Evolutionary conservation across 495 filamentous ascomycete genomes (phyloP), one percentile per base, ranked within the genome.

Genomic region (Cercophora samala): DNA sequence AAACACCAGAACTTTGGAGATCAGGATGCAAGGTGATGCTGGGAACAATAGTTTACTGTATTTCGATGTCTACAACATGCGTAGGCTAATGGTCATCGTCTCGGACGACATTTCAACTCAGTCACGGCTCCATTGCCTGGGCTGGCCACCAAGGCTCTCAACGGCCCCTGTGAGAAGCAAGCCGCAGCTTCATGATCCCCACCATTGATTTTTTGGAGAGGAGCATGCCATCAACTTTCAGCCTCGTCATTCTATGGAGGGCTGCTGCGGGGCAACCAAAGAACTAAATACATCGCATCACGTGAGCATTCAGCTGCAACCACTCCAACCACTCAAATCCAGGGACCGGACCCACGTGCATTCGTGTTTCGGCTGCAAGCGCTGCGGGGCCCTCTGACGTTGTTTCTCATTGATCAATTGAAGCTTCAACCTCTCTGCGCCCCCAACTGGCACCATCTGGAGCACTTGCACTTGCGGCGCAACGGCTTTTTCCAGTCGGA

Each of bases 391-490:
- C 46, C 46, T 15, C 65, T 59, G 58, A 64, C 42, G 42, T 56
- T 63, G 66, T 46, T 64, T 66, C 64, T 71, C 66, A 76, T 76
- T 76, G 73, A 70, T 75, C 73, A 76, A 75, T 76, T 72, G 70
- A 56, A 55, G 23, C 59, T 69, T 62, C 53, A 52, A 69, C 29
- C 61, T 56, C 64, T 60, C 58, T 65, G 61, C 64, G 54, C 63
- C 67, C 23, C 59, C 53, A 65, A 63, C 53, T 59, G n/a, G 55
- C 63, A 66, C 60, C 63, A 53, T 69, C 56, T 71, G 68, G 25
- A 29, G 54, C 66, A 62, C 58, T 21, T 29, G 46, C 59, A 64
- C 37, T n/a, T 66, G 66, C 66, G 64, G 64, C 64, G 61, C 60
- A 63, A 52, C 22, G 9, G 21, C 46, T 67, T 23, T 54, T 37